Percentiles rank a stretch among this genome's conserved stretches.
Conservation (phyloP, 2,329 filamentous ascomycete genomes). For the Cercospora nicotianae region DNA sequence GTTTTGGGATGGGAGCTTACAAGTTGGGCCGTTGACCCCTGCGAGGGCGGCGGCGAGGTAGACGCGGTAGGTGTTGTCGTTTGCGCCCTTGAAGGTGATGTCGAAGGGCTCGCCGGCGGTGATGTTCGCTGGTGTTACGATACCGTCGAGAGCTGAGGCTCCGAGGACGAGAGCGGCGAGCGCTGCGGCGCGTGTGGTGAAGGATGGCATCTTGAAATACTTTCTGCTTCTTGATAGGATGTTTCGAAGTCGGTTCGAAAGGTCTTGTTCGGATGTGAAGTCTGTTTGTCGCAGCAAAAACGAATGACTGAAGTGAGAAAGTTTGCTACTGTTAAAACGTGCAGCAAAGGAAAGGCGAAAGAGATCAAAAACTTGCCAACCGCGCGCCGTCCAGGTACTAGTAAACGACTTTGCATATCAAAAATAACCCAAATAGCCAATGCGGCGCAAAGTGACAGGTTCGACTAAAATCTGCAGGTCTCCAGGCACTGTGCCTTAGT, state of each 20-base stretch:
- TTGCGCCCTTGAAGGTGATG: slow-evolving; percentile 37
- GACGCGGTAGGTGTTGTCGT: slow-evolving; percentile 35
- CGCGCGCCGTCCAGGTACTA: background rate
- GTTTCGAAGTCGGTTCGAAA: background rate
- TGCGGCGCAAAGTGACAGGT: background rate
- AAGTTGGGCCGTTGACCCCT: slow-evolving; percentile 38
- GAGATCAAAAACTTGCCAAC: background rate
- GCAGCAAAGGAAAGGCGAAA: background rate
- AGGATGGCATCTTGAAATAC: background rate
- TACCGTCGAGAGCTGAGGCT: slow-evolving; percentile 29
- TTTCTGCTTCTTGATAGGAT: background rate
- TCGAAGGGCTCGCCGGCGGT: slow-evolving; percentile 34
- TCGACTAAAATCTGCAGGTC: background rate
- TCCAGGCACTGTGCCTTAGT: background rate
- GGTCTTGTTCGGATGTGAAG: background rate
- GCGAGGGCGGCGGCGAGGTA: slow-evolving; percentile 39
- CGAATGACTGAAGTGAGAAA: slow-evolving; percentile 18
- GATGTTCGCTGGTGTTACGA: slow-evolving; percentile 32
- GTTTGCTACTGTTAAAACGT: background rate
- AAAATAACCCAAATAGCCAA: slow-evolving; percentile 2
- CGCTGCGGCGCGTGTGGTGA: slow-evolving; percentile 13
- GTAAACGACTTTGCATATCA: background rate
- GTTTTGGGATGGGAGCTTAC: slow-evolving; percentile 19
- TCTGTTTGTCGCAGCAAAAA: background rate
- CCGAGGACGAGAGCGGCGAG: slow-evolving; percentile 17